These are phyloP conservation scores for Fistulinella cinereoalba DNA, from an alignment of 1,284 basidiomycete genomes.

Conservation along the genomic window DNA sequence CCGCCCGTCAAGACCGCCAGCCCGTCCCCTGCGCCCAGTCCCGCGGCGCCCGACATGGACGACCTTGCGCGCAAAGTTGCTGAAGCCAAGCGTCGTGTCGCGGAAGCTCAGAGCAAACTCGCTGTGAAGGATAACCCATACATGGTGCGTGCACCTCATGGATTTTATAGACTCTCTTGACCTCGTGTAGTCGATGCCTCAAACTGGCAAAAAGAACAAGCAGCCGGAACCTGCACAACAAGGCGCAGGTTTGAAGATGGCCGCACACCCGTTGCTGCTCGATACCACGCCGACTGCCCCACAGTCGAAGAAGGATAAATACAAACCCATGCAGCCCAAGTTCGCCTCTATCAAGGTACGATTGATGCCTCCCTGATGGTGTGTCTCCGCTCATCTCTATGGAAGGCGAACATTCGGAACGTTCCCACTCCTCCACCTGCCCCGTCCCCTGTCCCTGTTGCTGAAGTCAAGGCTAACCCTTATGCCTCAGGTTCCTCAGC, in stretches of 20 bases:
- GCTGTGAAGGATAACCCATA: conserved; percentile 79
- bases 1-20: conserved; percentile 36
- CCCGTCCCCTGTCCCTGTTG: conserved; percentile 44
- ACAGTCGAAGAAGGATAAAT: conserved; percentile 83
- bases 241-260: conserved; percentile 83
- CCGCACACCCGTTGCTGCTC: conserved; percentile 83
- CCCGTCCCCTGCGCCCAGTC: conserved; percentile 32
- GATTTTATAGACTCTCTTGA: conserved; percentile 4
- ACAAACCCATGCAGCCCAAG: conserved; percentile 97
- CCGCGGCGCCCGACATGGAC: conserved; percentile 50
- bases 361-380: not conserved
- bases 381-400: not conserved
- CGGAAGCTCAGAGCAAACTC: conserved; percentile 72
- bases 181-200: conserved; percentile 45
- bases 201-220: conserved; percentile 54
- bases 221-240: conserved; percentile 62
- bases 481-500: conserved; percentile 58
- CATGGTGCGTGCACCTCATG: conserved; percentile 51
- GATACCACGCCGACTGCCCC: conserved; percentile 58
- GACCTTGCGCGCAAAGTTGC: conserved; percentile 70
- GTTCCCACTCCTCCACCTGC: conserved; percentile 62
- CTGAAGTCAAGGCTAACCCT: conserved; percentile 61
- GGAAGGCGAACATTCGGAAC: conserved; percentile 69
- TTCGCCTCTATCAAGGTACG: conserved; percentile 86
- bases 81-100: conserved; percentile 76